Percentiles rank a stretch among this genome's conserved stretches.
Conservation (phyloP, 208 protist species). For the Wallacemonas sp. region DNA sequence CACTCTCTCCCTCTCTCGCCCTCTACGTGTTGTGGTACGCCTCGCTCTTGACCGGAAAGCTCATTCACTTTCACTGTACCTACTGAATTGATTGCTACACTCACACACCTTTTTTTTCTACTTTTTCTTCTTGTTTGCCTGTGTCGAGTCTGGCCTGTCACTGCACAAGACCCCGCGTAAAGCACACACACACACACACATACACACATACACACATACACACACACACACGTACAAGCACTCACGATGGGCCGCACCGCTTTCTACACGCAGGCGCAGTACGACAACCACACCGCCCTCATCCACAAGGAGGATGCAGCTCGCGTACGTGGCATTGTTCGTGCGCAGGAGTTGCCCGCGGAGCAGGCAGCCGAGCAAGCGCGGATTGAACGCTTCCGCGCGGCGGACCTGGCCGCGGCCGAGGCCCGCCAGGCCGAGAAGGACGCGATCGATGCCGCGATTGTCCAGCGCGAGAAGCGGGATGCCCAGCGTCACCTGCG, state of each 20-base stretch:
- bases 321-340: constrained; percentile 48
- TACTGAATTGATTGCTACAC: too few species aligned
- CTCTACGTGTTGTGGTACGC: too few species aligned
- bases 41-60: too few species aligned
- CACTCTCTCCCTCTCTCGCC: too few species aligned
- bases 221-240: too few species aligned
- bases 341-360: constrained; percentile 21
- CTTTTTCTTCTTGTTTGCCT: too few species aligned
- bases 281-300: constrained; percentile 51
- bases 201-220: too few species aligned
- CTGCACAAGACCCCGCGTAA: too few species aligned
- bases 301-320: constrained; percentile 70
- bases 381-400: constrained; percentile 31
- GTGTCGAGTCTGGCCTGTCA: too few species aligned
- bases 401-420: constrained; percentile 25
- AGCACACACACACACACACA: too few species aligned
- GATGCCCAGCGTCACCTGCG: constrained; percentile 29
- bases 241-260: constrained; percentile 18
- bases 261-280: constrained; percentile 64
- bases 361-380: constrained; percentile 29
- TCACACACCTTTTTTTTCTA: too few species aligned
- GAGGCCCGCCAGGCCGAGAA: constrained; percentile 22
- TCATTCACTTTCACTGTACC: too few species aligned
- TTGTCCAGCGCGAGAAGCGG: constrained; percentile 23
- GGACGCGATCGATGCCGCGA: constrained; percentile 23